Base-by-base conservation (phyloP, 441 rosid genomes). In the Adansonia grandidieri region DNA sequence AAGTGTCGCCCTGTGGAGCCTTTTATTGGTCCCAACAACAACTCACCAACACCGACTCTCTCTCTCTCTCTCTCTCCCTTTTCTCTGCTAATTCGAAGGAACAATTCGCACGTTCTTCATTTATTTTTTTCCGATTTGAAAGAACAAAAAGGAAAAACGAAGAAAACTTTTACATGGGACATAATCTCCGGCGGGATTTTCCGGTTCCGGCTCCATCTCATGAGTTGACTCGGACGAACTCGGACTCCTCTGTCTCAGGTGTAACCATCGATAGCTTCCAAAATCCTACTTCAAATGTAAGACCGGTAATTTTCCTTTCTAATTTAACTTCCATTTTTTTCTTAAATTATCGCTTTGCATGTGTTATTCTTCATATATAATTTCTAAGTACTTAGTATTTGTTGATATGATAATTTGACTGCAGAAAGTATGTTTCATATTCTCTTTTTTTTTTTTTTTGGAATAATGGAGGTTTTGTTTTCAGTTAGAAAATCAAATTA, bases 1-100 rank as follows among this genome's bases (percentile, higher is more conserved):
- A 94, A 93, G 96, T 84, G 92, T 79, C 80, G 87, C 93, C 93
- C 88, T 83, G 89, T 91, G 89, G 91, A 84, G 77, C 80, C 79
- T 79, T 73, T 80, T 32, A 57, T 68, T 80, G 78, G 81, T 80
- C 75, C 64, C 37, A 63, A 62, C 67, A 62, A 47, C 74, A 6
- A 24, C 9, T 42, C 17, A 20, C 28, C 79, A 19, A 2, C 80
- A 73, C 79, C 78, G 58, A 79, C 48, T 58, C 62, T 51, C 5
- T 54, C 67, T 60, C 70, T 71, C 11, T 54, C 45, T 40, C 9
- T 54, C 22, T 17, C 8, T 56, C 74, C 77, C 32, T 28, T 20
- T 56, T 37, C 71, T 78, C 81, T 76, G 65, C 79, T 40, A 28
- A 53, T 20, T 74, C 71, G 2, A 22, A 64, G 83, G 28, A n/a